phyloP scores from a whole-genome alignment of 805 yeast species.

The Saccharomycopsis microspora region DNA sequence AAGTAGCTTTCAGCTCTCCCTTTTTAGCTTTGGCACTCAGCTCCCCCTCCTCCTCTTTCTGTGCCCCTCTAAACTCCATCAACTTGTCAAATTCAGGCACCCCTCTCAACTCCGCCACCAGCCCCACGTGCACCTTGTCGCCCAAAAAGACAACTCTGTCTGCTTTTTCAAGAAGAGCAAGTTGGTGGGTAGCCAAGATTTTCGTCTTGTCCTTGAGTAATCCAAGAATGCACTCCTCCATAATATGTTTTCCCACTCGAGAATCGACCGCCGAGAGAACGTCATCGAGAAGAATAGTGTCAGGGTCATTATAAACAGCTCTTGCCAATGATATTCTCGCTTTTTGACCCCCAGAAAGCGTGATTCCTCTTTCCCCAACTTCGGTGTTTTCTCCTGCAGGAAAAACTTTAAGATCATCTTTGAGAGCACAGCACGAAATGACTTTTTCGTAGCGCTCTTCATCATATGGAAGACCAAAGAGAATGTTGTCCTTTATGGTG shows the following conservation, averaged over 20 bases:
- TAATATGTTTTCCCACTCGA: constrained; percentile 58
- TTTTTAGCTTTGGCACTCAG: not conserved
- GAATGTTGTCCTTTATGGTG: constrained; percentile 54
- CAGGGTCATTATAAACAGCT: constrained; percentile 50
- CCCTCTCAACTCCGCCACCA: constrained; percentile 33
- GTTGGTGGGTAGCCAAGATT: constrained; percentile 66
- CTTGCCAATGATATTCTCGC: constrained; percentile 61
- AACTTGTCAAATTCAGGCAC: constrained; percentile 34
- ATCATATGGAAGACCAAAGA: constrained; percentile 42
- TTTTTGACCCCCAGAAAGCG: constrained; percentile 70
- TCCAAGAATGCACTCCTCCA: constrained; percentile 46
- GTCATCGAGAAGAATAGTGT: constrained; percentile 55
- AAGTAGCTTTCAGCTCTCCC: not conserved
- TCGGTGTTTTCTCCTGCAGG: constrained; percentile 61
- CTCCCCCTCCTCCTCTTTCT: constrained; percentile 19
- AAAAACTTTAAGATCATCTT: constrained; percentile 43
- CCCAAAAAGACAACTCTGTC: constrained; percentile 51
- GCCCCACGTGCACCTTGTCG: constrained; percentile 41
- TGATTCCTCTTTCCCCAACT: constrained; percentile 67
- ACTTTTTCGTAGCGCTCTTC: constrained; percentile 38
- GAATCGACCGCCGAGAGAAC: constrained; percentile 70
- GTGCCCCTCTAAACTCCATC: constrained; percentile 27
- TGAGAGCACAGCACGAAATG: constrained; percentile 48
- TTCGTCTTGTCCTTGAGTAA: constrained; percentile 42
- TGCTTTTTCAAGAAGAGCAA: constrained; percentile 50